Evolutionary conservation across 2,329 filamentous ascomycete species (phyloP).

Genomic region (Cordyceps tenuipes): DNA sequence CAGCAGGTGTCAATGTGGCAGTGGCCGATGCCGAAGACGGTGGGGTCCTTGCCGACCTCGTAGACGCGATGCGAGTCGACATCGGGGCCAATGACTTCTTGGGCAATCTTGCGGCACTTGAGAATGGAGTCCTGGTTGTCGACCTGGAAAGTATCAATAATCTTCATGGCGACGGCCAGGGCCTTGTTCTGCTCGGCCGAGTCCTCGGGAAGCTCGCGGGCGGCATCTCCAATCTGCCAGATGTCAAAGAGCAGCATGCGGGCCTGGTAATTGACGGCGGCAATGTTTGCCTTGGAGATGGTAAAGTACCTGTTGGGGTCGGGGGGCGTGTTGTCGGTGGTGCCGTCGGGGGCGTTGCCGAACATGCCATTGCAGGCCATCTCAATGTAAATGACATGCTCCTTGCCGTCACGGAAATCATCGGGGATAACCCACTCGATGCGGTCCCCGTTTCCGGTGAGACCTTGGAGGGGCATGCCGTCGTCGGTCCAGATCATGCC

Average conservation of each 20-base stretch:
- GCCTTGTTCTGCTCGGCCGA: slow-evolving; percentile 87
- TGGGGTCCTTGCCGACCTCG: slow-evolving; percentile 59
- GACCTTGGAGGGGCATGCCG: slow-evolving; percentile 81
- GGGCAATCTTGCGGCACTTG: slow-evolving; percentile 73
- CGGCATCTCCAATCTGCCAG: slow-evolving; percentile 91
- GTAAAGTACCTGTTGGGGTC: slow-evolving; percentile 74
- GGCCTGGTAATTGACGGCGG: slow-evolving; percentile 79
- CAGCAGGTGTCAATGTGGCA: slow-evolving; percentile 98
- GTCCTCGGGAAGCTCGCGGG: slow-evolving; percentile 80
- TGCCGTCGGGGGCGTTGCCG: slow-evolving; percentile 77
- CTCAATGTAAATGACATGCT: slow-evolving; percentile 89
- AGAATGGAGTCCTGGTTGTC: slow-evolving; percentile 70
- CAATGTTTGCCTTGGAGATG: slow-evolving; percentile 72
- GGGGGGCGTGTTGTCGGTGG: slow-evolving; percentile 75
- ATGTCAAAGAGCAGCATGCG: slow-evolving; percentile 82
- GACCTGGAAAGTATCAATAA: slow-evolving; percentile 84
- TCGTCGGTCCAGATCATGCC: slow-evolving; percentile 89
- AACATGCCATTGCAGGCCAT: slow-evolving; percentile 99
- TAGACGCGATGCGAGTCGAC: slow-evolving; percentile 83
- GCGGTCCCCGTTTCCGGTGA: slow-evolving; percentile 84
- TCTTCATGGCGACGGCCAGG: slow-evolving; percentile 71
- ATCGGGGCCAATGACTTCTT: slow-evolving; percentile 70
- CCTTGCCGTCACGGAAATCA: slow-evolving; percentile 71
- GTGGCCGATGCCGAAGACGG: slow-evolving; percentile 86
- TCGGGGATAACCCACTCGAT: slow-evolving; percentile 86